Evolutionary conservation across 2,329 filamentous ascomycete species (phyloP).

Genomic region (Aspergillus fumigatus): DNA sequence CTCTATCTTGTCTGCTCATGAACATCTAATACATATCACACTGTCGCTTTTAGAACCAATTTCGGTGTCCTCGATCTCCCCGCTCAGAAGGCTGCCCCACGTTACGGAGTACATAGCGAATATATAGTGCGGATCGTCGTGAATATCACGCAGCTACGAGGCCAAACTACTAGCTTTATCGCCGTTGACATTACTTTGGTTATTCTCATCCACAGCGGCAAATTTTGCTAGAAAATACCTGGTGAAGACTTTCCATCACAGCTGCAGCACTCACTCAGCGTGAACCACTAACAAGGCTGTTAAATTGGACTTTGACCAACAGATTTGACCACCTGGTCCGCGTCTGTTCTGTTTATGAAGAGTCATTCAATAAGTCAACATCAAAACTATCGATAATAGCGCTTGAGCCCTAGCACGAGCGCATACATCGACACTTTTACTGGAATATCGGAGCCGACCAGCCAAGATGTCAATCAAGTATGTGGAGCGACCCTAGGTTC

Average conservation of each 20-base stretch:
- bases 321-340: background rate
- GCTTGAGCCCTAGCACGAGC: background rate
- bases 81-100: background rate
- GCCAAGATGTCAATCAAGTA: constrained; percentile 41
- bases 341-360: background rate
- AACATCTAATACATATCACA: background rate
- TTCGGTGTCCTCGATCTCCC: background rate
- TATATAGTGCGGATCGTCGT: background rate
- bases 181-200: background rate
- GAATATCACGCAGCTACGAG: background rate
- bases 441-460: background rate
- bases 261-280: background rate
- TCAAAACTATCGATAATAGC: background rate
- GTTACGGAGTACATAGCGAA: background rate
- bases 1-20: background rate
- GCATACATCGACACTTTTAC: background rate
- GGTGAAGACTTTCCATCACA: background rate
- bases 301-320: background rate
- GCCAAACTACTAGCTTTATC: too few species aligned
- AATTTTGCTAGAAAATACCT: background rate
- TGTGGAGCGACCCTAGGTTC: constrained; percentile 16
- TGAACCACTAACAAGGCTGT: background rate
- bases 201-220: background rate
- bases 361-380: background rate
- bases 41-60: background rate